Evolutionary conservation across 352 stramenopile species (phyloP).

Genomic region (Globisporangium okanoganense): DNA sequence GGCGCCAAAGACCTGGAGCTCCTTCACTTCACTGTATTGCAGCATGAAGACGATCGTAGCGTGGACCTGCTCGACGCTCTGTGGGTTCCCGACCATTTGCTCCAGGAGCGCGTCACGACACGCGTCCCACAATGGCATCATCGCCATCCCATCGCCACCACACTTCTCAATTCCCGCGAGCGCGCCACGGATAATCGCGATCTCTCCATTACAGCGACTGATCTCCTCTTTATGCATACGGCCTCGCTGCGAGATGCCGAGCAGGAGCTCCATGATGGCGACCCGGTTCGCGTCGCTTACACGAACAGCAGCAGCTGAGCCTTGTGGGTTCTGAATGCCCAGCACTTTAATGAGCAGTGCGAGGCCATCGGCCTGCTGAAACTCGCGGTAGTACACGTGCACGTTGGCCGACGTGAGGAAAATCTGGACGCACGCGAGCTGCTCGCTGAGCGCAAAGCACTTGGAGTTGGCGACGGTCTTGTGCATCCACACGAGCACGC

Average conservation of each 20-base stretch:
- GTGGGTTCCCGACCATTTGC: constrained; percentile 49
- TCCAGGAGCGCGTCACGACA: constrained; percentile 51
- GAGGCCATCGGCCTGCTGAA: constrained; percentile 51
- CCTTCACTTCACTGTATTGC: constrained; percentile 20
- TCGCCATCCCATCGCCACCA: background rate
- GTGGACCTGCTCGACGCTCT: constrained; percentile 23
- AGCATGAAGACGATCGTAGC: constrained; percentile 44
- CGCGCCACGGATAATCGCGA: constrained; percentile 37
- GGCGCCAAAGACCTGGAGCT: constrained; percentile 46
- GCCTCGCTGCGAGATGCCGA: constrained; percentile 38
- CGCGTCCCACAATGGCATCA: constrained; percentile 20
- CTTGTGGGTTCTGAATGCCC: constrained; percentile 10
- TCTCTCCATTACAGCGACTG: constrained; percentile 37
- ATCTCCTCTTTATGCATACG: constrained; percentile 42
- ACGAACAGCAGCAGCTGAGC: background rate
- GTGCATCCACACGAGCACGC: constrained; percentile 67
- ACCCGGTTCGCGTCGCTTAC: constrained; percentile 22
- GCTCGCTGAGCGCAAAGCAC: constrained; percentile 32
- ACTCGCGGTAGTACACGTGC: constrained; percentile 42
- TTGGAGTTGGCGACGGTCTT: constrained; percentile 23
- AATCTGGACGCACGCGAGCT: constrained; percentile 43
- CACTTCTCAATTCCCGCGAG: constrained; percentile 18
- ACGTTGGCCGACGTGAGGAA: constrained; percentile 40
- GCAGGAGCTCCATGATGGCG: constrained; percentile 33
- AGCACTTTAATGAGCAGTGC: constrained; percentile 40